Evolutionary conservation across 2,329 filamentous ascomycete genomes (phyloP), one percentile per base, ranked within the genome.

Genomic region (Colletotrichum falcatum): DNA sequence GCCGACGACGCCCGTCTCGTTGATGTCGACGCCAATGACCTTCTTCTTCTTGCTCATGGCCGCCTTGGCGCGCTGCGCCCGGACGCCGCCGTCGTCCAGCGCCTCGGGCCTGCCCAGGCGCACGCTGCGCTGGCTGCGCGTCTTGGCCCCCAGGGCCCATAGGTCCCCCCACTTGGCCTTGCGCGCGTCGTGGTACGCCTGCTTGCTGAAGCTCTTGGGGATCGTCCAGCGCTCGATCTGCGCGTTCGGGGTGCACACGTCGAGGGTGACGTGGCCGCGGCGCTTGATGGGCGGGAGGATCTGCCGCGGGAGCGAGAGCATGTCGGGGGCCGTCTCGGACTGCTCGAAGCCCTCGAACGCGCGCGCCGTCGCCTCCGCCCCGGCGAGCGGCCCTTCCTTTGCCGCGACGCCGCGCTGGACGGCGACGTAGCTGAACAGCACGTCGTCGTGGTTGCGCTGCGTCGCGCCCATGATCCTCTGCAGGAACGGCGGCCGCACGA

Each of bases 81-180:
- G 80, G 61, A 86, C 83, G 4, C 83, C 85, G 5, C 84, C 84
- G 48, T 87, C 86, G 35, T 84, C 81, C 0, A 78, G 76, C 7
- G 74, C 77, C 18, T 73, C 74, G 42, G 78, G 81, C 72, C 78
- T 79, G 62, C 92, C 92, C 3, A 92, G 81, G 9, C 90, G 88
- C 53, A 92, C 82, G 18, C 83, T 84, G 56, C 93, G 84, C 2
- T 81, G 77, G 5, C 92, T 87, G 16, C 94, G 87, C 0, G 94
- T 97, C 86, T 98, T 98, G 28, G 95, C 95, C 0, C 96, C 96
- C 0, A 98, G 85, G 0, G 95, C 94, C 96, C 96, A 99, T 12
- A 98, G 85, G 79, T 98, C 96, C 48, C 96, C 96, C 96, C 95
- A 98, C 63, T 83, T 84, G 0, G 92, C 88, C 82, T 99, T 99